phyloP scores from a whole-genome alignment of 1,139 yeast genomes.

The Magnusiomyces sp. region DNA sequence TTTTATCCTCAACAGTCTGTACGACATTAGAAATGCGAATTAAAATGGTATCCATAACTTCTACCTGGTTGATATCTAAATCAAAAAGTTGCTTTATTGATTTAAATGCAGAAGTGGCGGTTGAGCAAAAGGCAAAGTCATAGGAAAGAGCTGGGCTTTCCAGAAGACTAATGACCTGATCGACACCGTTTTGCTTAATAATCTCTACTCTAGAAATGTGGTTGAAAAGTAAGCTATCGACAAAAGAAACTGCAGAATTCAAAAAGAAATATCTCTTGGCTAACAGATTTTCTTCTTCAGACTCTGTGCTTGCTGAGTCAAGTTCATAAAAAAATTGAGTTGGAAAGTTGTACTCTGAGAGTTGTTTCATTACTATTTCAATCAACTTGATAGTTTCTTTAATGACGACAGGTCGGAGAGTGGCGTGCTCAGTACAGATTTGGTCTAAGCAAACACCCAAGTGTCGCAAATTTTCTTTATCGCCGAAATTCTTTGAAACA shows the following conservation, averaged over 20 bases:
- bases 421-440: conserved; percentile 74
- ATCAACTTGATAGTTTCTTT: conserved; percentile 44
- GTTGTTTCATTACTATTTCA: conserved; percentile 36
- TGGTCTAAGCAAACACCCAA: conserved; percentile 74
- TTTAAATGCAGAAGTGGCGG: conserved; percentile 25
- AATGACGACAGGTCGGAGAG: conserved; percentile 52
- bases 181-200: conserved; percentile 27
- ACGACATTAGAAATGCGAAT: conserved; percentile 6
- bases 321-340: conserved; percentile 12
- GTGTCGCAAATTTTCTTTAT: conserved; percentile 36
- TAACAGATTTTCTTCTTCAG: conserved; percentile 12
- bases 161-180: conserved; percentile 23
- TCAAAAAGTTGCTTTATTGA: conserved; percentile 25
- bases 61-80: conserved; percentile 23
- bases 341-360: conserved; percentile 12
- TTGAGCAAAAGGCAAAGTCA: conserved; percentile 30
- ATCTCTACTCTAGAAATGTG: conserved; percentile 29
- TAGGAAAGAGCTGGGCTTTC: conserved; percentile 28
- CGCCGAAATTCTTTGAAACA: conserved; percentile 17
- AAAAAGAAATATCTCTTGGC: conserved; percentile 11
- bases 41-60: conserved; percentile 19
- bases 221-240: conserved; percentile 31
- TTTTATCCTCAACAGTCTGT: conserved; percentile 9
- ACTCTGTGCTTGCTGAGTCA: conserved; percentile 12
- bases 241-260: conserved; percentile 18